A percentile compares a stretch with the other conserved stretches of the same genome.
These are phyloP conservation scores for Cyberlindnera samutprakarnensis DNA, from an alignment of 805 yeast genomes.

Conservation along the genomic window DNA sequence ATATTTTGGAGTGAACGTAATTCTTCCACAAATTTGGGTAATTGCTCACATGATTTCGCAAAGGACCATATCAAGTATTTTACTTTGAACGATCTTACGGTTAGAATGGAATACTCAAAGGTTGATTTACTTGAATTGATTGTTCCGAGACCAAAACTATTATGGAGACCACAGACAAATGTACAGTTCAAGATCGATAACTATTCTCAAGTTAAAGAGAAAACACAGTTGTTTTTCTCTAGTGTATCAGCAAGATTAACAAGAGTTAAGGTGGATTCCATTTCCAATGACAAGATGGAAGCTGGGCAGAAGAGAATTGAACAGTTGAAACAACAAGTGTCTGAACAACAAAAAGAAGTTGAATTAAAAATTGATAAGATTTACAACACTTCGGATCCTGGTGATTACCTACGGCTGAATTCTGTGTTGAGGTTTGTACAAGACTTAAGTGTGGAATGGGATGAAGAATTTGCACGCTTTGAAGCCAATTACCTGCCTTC, in stretches of 20 bases:
- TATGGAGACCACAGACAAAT: constrained; percentile 67
- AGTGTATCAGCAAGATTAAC: constrained; percentile 64
- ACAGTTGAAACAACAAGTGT: constrained; percentile 47
- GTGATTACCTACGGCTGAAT: constrained; percentile 67
- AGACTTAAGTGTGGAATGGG: constrained; percentile 83
- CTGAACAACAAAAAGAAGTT: constrained; percentile 42
- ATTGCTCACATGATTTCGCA: constrained; percentile 76
- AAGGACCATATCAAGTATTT: constrained; percentile 79
- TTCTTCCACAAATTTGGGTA: constrained; percentile 48
- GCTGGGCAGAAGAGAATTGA: constrained; percentile 56
- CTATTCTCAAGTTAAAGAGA: constrained; percentile 43
- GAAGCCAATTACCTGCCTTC: constrained; percentile 77
- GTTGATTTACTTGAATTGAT: constrained; percentile 75
- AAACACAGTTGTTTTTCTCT: constrained; percentile 55
- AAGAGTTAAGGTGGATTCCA: constrained; percentile 69
- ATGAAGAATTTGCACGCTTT: constrained; percentile 70
- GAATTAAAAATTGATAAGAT: constrained; percentile 39
- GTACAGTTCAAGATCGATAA: constrained; percentile 61
- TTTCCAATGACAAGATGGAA: constrained; percentile 61
- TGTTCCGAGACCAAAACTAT: constrained; percentile 64
- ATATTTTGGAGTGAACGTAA: constrained; percentile 65
- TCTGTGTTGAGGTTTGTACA: constrained; percentile 63
- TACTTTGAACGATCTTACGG: constrained; percentile 70
- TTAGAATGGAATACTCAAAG: constrained; percentile 67
- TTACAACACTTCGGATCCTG: constrained; percentile 48